Base-by-base conservation (phyloP, 352 stramenopile species). In the Phytophthora agathidicida region DNA sequence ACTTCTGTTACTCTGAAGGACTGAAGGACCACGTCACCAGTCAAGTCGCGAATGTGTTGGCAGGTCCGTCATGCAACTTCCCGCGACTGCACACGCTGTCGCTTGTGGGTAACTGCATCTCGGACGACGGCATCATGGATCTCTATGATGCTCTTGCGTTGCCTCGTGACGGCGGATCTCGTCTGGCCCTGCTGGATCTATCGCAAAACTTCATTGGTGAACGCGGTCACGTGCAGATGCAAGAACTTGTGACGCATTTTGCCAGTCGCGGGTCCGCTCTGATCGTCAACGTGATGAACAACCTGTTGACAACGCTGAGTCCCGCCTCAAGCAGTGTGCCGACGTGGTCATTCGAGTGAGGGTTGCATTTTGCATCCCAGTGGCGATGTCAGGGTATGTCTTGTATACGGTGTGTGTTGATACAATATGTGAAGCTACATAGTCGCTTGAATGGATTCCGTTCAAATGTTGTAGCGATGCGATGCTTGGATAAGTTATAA, bases 151-250 rank as follows among this genome's bases (percentile, higher is more conserved):
- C 71, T 2, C 35, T 80, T 24, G 27, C 64, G 7, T 58, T 65
- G 3, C 60, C 56, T 10, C 43, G 42, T 5, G 24, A 33, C 14
- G 27, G 43, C 28, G 43, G 30, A 22, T 58, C 41, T 41, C 39
- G 28, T 37, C 50, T 60, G 32, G 10, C 20, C 9, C 5, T 56
- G 2, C 50, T 87, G 16, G 58, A 82, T 32, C 43, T 87, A 2
- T 71, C 78, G n/a, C 61, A 83, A 5, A 87, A 87, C 31, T 87
- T 82, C 30, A 74, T 87, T 22, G 77, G 77, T 23, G 77, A 87
- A 38, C 69, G 73, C 13, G 77, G 77, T 20, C 46, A 75, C 17
- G 16, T 75, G 37, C 68, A 77, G 37, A 68, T 84, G 53, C 50
- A 75, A 30, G 71, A 79, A 31, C 48, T 75, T 2, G 65, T 76